A percentile compares a stretch with the other conserved stretches of the same genome.
These are phyloP conservation scores for Corymbia calophylla DNA, from an alignment of 441 rosid species.

Conservation along the genomic window DNA sequence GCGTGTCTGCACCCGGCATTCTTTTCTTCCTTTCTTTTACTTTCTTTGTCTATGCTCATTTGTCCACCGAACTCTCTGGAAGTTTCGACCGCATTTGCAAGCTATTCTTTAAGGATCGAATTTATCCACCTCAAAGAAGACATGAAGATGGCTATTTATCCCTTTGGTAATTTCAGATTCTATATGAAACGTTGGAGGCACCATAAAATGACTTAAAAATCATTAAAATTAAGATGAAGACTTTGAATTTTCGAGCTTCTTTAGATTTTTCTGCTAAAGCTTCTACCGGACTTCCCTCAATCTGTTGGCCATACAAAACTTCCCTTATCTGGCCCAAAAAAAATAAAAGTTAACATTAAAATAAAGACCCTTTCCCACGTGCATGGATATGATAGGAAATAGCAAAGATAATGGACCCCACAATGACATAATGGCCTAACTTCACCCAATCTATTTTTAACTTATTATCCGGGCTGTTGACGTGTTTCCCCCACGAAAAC, in stretches of 20 bases:
- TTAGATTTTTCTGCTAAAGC: not conserved
- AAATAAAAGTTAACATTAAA: not conserved
- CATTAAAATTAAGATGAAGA: not conserved
- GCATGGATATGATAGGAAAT: not conserved
- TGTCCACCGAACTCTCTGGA: not conserved
- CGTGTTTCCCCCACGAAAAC: not conserved
- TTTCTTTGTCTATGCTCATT: not conserved
- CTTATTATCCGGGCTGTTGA: not conserved
- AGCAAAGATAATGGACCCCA: not conserved
- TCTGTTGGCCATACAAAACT: not conserved
- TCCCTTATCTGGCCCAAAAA: no score
- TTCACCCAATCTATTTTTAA: not conserved
- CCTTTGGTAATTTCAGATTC: not conserved
- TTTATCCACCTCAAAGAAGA: not conserved
- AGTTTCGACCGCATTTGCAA: not conserved
- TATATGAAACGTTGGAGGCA: accelerated
- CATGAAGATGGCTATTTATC: not conserved
- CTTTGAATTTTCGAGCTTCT: not conserved
- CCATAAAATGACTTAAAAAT: not conserved
- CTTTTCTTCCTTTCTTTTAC: not conserved
- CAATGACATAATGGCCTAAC: not conserved
- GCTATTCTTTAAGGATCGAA: not conserved
- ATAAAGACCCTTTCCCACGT: not conserved
- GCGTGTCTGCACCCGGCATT: not conserved
- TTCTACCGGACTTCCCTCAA: not conserved